phyloP scores from a whole-genome alignment of 1,284 basidiomycete species.

The Schizophyllum commune region DNA sequence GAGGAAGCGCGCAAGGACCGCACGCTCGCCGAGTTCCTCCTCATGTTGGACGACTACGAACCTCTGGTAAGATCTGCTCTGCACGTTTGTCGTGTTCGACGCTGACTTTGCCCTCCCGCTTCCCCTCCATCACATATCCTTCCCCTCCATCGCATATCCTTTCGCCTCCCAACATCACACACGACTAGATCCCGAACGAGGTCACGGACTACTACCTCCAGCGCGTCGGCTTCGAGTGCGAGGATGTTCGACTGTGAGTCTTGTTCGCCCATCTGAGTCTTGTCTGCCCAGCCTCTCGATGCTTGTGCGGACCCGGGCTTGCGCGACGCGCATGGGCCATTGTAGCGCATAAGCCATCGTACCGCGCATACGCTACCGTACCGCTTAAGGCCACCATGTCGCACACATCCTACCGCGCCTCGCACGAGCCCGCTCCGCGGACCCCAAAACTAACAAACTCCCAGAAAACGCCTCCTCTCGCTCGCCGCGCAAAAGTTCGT shows the following conservation, averaged over 20 bases:
- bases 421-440: too few species aligned
- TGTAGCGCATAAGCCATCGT: too few species aligned
- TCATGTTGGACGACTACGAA: conserved; percentile 66
- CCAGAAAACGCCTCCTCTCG: conserved; percentile 87
- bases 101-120: too few species aligned
- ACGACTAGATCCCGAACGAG: conserved; percentile 98
- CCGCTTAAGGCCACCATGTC: too few species aligned
- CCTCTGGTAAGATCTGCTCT: conserved; percentile 67
- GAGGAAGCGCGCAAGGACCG: conserved; percentile 71
- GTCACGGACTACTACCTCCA: conserved; percentile 98
- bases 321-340: too few species aligned
- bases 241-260: conserved; percentile 84
- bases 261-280: conserved; percentile 2
- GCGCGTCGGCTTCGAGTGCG: conserved; percentile 92
- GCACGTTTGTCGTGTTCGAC: too few species aligned
- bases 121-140: background rate
- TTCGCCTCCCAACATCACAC: too few species aligned
- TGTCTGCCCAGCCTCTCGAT: too few species aligned
- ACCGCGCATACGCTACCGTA: background rate
- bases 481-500: conserved; percentile 98
- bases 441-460: too few species aligned
- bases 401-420: too few species aligned
- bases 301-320: too few species aligned
- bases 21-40: conserved; percentile 11
- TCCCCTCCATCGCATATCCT: background rate